Conservation (phyloP, 1,284 basidiomycete genomes). For the Ustilago nuda region DNA sequence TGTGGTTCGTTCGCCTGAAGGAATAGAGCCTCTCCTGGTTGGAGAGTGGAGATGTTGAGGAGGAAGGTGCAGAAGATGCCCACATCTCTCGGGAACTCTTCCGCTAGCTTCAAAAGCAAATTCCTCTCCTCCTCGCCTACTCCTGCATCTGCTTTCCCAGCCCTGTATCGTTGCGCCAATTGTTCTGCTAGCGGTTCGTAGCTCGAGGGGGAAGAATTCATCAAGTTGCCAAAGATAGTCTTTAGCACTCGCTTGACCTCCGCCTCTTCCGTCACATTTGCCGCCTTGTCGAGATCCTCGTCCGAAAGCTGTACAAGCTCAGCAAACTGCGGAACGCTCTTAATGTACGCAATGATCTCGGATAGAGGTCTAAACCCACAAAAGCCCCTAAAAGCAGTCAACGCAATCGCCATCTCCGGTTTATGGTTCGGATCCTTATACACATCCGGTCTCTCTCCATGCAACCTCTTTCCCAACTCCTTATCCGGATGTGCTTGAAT, state of each 20-base stretch:
- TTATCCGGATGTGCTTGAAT: constrained; percentile 99
- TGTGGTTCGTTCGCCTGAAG: constrained; percentile 96
- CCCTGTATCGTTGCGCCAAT: constrained; percentile 23
- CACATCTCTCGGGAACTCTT: constrained; percentile 91
- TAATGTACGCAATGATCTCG: constrained; percentile 78
- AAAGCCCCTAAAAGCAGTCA: constrained; percentile 89
- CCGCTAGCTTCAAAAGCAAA: constrained; percentile 79
- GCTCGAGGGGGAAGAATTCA: constrained; percentile 17
- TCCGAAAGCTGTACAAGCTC: constrained; percentile 58
- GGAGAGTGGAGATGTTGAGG: constrained; percentile 84
- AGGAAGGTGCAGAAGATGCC: constrained; percentile 92
- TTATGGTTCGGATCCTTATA: constrained; percentile 97
- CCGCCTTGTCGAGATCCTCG: constrained; percentile 5
- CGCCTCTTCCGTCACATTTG: not conserved
- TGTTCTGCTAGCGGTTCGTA: constrained; percentile 30
- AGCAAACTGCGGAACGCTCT: constrained; percentile 81
- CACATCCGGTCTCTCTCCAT: constrained; percentile 80
- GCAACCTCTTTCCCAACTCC: constrained; percentile 81
- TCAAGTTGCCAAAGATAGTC: constrained; percentile 54
- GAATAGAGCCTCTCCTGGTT: constrained; percentile 90
- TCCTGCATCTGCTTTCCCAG: constrained; percentile 1
- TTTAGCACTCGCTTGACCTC: constrained; percentile 40
- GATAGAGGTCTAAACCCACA: constrained; percentile 88
- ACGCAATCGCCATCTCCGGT: constrained; percentile 96
- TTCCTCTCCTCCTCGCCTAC: constrained; percentile 68